Base-by-base conservation (phyloP, 2,329 filamentous ascomycete species). In the Hymenoscyphus albidus region DNA sequence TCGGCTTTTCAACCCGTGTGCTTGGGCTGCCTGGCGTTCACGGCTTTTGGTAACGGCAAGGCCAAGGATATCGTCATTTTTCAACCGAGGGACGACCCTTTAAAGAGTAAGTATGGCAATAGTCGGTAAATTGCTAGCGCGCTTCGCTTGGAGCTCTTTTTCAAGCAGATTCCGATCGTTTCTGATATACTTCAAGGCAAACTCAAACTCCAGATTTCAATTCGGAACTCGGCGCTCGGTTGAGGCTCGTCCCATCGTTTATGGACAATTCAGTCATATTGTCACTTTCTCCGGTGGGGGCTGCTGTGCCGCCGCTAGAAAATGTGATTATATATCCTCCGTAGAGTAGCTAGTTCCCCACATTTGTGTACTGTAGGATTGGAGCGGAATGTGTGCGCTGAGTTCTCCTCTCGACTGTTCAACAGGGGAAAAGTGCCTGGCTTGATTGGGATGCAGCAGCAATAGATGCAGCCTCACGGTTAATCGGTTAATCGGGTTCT, bases 401-500 rank as follows among this genome's bases (percentile, higher is more conserved):
- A 35, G 35, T 35, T 35, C 35, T 51, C 18, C n/a, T 51, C 44
- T 48, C 44, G 44, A 27, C 5, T 7, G 35, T 35, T 35, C 35
- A 51, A 51, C 22, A n/a, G 44, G 44, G 44, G 44, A 51, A 27
- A 22, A 7, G 22, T 13, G 48, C 48, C 18, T 54, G 48, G 48
- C 48, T 22, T 22, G 48, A 54, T 54, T 54, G 48, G 48, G 48
- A 27, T 13, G 44, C 5, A 22, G 18, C 44, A 51, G 35, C 44
- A 10, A 18, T 18, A 54, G 13, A 27, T 54, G 48, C 48, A 54
- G 48, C 48, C 18, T 54, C 48, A 54, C 48, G 48, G 48, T 54
- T 54, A 54, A 27, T 54, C 48, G 48, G 48, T 54, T 54, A 54
- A 54, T 54, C 48, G 48, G 48, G 48, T 54, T 54, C 48, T 54